Base-by-base conservation (phyloP, 2,329 filamentous ascomycete species). In the Zymoseptoria tritici region DNA sequence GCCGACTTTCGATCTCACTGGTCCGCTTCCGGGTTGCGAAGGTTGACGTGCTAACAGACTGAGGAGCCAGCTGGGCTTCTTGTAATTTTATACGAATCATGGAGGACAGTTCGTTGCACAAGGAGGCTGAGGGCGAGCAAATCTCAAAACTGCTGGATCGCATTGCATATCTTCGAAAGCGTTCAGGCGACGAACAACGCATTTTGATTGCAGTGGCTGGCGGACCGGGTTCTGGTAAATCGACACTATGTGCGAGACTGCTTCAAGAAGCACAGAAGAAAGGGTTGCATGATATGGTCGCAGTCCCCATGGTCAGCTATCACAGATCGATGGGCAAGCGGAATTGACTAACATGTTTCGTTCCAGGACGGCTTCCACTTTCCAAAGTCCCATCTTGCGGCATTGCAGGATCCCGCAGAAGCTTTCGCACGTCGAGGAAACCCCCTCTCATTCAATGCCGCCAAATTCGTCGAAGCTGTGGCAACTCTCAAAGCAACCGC, bases 301-400 rank as follows among this genome's bases (percentile, higher is more conserved):
- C 52, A 9, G 52, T 53, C 22, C 22, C 52, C 8, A 53, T 53
- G 52, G 52, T 53, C 21, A 26, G 52, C 24, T 31, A 21, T 16
- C 9, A 13, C 5, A 7, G 21, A 22, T 22, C 21, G 21, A 2
- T 22, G 21, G 21, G 21, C 21, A 22, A 22, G 21, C 21, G 21
- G 21, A 22, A 22, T 22, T 22, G 19, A 24, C 50, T 53, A 21
- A 19, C 21, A 26, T 19, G 24, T 54, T 29, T 9, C 56, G 29
- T 7, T 61, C 8, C 54, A 76, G 72, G 74, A 76, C 54, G 75
- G 74, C 13, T 76, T 75, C 56, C 74, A 76, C 60, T 63, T 71
- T 9, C 64, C 72, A 1, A 67, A 71, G 9, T 61, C 64, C 19
- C 61, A 60, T 16, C 63, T 76, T 7, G 70, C 74, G 52, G 56